Evolutionary conservation across 257 asterid genomes (phyloP).

Genomic region (Solanum tarapatanum): DNA sequence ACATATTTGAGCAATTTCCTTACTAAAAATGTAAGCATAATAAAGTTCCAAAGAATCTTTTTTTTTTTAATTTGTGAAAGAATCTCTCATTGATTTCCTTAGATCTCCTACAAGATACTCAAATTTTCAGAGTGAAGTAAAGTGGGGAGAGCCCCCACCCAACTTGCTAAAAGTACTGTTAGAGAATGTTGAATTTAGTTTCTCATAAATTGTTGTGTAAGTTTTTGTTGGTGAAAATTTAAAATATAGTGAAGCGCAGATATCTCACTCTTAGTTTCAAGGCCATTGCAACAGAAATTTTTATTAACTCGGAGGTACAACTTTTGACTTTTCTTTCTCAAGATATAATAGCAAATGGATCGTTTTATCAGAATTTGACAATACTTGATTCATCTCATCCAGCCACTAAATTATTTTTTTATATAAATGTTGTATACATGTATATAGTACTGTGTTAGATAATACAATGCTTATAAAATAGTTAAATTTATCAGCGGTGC

Average conservation of each 20-base stretch:
- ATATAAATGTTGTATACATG: not conserved
- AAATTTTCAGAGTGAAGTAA: not conserved
- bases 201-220: not conserved
- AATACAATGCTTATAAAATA: not conserved
- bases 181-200: not conserved
- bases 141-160: not conserved
- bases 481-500: not conserved
- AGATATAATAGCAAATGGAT: not conserved
- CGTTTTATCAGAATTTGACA: not conserved
- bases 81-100: not conserved
- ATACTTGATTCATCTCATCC: not conserved
- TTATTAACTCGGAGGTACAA: not conserved
- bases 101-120: not conserved
- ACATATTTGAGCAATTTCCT: not conserved
- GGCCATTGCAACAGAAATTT: rapidly evolving
- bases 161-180: not conserved
- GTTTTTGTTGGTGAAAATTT: not conserved
- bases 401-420: too few relatives aligned
- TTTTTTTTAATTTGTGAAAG: not conserved
- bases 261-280: too few relatives aligned
- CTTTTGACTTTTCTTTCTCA: not conserved
- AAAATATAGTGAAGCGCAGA: too few relatives aligned
- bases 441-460: too few relatives aligned
- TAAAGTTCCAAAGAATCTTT: not conserved
- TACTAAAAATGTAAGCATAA: not conserved